These are phyloP conservation scores for Buxus sempervirens DNA, from an alignment of 164 flowering plant genomes.

Conservation along the genomic window DNA sequence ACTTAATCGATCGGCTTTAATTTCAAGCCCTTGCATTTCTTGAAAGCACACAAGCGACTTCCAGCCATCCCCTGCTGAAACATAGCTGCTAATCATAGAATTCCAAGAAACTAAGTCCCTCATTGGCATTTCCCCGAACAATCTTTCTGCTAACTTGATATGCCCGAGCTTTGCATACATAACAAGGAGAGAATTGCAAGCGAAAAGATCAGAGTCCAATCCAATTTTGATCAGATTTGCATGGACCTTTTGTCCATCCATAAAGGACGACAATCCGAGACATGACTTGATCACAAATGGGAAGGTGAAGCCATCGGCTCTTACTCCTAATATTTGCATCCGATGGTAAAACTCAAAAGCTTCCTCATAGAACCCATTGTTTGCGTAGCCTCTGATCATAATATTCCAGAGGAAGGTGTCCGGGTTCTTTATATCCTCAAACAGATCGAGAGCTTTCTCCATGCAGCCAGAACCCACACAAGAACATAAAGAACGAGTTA, in stretches of 20 bases:
- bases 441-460: conserved; percentile 47
- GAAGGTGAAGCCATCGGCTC: conserved; percentile 45
- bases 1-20: conserved; percentile 41
- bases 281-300: conserved; percentile 67
- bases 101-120: conserved; percentile 75
- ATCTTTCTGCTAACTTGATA: conserved; percentile 36
- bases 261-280: conserved; percentile 21
- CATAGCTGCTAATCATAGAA: conserved; percentile 61
- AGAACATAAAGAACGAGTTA: conserved; percentile 19
- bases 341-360: conserved; percentile 31
- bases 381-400: conserved; percentile 39
- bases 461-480: conserved; percentile 35
- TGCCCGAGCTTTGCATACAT: conserved; percentile 62
- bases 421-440: conserved; percentile 32
- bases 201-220: conserved; percentile 40
- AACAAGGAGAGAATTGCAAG: conserved; percentile 49
- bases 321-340: conserved; percentile 34
- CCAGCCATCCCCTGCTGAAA: conserved; percentile 41
- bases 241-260: conserved; percentile 48
- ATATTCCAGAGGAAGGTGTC: conserved; percentile 54
- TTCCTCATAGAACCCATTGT: conserved; percentile 31
- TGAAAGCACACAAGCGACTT: conserved; percentile 32
- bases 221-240: conserved; percentile 42
- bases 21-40: conserved; percentile 37
- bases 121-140: conserved; percentile 53